These are phyloP conservation scores for Pyrrhoderma noxium DNA, from an alignment of 1,284 basidiomycete species.

Conservation along the genomic window DNA sequence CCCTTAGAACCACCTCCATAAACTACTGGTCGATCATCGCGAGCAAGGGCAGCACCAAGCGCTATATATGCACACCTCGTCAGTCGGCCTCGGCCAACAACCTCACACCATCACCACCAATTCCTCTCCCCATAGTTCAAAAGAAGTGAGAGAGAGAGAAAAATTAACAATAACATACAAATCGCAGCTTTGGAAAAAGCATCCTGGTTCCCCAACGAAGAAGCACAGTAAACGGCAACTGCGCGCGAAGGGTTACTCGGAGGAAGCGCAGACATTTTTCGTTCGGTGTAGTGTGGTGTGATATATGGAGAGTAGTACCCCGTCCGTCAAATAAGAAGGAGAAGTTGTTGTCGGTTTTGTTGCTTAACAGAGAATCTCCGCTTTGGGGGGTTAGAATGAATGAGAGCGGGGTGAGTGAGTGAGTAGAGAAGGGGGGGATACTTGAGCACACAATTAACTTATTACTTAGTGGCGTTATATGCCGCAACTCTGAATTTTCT, in stretches of 20 bases:
- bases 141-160: neutral
- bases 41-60: slow-evolving; percentile 67
- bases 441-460: too few species aligned
- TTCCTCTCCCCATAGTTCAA: too few species aligned
- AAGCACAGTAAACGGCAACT: slow-evolving; percentile 76
- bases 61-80: slow-evolving; percentile 34
- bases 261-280: too few species aligned
- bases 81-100: slow-evolving; percentile 7
- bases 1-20: slow-evolving; percentile 85
- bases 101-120: too few species aligned
- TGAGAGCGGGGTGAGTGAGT: neutral
- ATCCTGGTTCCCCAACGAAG: slow-evolving; percentile 55
- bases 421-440: too few species aligned
- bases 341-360: neutral
- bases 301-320: too few species aligned
- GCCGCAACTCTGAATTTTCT: too few species aligned
- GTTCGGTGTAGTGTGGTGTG: too few species aligned
- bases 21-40: slow-evolving; percentile 58
- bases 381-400: neutral
- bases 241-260: too few species aligned
- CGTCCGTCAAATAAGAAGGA: too few species aligned
- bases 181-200: slow-evolving; percentile 63
- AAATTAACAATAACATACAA: slow-evolving; percentile 40
- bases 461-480: too few species aligned
- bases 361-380: neutral